Percentiles rank a stretch among this genome's conserved stretches.
Conservation (phyloP, 2,329 filamentous ascomycete species). For the Fusarium secorum region DNA sequence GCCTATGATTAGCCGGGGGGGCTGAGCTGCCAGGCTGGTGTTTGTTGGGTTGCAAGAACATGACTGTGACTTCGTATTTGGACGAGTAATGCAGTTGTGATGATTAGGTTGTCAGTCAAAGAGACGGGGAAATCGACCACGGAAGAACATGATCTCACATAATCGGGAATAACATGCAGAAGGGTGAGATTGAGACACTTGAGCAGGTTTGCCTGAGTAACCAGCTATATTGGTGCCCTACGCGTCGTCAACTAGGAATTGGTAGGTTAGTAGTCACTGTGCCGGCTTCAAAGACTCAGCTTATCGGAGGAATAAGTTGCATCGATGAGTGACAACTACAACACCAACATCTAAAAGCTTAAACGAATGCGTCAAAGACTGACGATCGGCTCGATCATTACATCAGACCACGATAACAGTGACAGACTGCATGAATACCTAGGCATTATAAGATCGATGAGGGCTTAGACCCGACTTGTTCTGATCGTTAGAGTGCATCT, state of each 20-base stretch:
- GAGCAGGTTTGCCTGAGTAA: neutral
- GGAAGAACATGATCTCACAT: constrained; percentile 8
- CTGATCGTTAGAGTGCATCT: neutral
- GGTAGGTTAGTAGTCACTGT: neutral
- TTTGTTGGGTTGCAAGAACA: constrained; percentile 1
- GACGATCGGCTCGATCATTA: neutral
- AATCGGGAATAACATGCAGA: neutral
- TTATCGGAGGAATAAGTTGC: neutral
- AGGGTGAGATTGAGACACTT: neutral
- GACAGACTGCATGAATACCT: neutral
- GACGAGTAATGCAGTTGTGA: neutral
- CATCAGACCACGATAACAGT: neutral
- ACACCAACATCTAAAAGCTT: neutral
- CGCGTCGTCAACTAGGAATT: neutral
- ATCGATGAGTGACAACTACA: neutral
- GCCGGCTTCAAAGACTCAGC: neutral
- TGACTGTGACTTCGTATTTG: neutral
- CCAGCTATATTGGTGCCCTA: neutral
- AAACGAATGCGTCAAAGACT: neutral
- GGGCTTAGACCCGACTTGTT: neutral
- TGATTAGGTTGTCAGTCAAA: neutral
- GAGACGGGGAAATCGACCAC: neutral
- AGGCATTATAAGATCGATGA: neutral
- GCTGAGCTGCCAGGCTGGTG: constrained; percentile 20
- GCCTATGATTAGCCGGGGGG: constrained; percentile 24